Percentiles rank a stretch among this genome's conserved stretches.
These are phyloP conservation scores for Leersia perrieri DNA, from an alignment of 176 grass and related monocot genomes.

Conservation along the genomic window DNA sequence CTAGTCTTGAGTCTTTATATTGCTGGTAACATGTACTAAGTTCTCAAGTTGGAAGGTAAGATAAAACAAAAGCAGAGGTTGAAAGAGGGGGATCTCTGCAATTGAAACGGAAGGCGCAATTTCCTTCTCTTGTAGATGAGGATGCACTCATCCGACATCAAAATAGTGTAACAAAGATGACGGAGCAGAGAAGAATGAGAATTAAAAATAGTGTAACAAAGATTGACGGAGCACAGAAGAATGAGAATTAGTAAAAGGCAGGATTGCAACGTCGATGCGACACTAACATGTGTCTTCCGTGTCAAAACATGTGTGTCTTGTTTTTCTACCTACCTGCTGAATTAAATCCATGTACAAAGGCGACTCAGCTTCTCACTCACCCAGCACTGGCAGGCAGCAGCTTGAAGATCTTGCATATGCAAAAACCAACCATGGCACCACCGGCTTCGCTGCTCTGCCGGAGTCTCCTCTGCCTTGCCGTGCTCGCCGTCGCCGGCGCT, in stretches of 20 bases:
- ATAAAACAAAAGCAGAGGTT: neutral
- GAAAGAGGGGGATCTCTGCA: neutral
- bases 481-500: neutral
- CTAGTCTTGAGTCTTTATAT: neutral
- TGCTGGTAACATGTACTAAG: neutral
- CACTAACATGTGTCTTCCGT: neutral
- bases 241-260: neutral
- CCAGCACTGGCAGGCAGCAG: neutral
- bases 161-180: neutral
- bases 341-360: neutral
- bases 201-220: neutral
- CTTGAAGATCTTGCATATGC: neutral
- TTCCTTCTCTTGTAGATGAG: neutral
- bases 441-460: neutral
- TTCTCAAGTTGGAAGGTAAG: neutral
- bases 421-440: neutral
- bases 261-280: neutral
- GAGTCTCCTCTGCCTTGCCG: neutral
- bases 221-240: neutral
- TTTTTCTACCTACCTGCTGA: neutral
- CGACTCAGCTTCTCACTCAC: no score
- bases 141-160: neutral
- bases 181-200: neutral
- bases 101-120: neutral
- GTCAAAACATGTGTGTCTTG: neutral